A percentile compares a stretch with the other conserved stretches of the same genome.
Conservation (phyloP, 176 grass and related monocot genomes). For the Avena atlantica region DNA sequence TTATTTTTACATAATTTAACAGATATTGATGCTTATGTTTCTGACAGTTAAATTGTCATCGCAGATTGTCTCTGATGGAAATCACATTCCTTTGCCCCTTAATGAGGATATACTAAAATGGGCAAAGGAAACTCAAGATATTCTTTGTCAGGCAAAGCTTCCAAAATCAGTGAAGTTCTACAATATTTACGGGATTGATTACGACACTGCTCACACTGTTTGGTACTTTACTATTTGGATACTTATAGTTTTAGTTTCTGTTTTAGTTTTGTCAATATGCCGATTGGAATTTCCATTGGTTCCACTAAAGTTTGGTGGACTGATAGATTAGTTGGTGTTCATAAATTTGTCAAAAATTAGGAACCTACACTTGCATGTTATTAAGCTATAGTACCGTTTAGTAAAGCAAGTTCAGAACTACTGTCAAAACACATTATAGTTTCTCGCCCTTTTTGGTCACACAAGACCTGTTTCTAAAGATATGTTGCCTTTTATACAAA, state of each 20-base stretch:
- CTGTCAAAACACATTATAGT: neutral
- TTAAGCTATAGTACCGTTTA: conserved; percentile 1
- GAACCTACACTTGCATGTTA: neutral
- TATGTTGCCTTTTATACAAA: neutral
- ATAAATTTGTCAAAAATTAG: conserved; percentile 25
- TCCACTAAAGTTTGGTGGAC: neutral
- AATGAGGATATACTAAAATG: conserved; percentile 83
- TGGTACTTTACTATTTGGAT: conserved; percentile 55
- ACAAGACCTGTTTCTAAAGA: neutral
- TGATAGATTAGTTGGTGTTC: neutral
- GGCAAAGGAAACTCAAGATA: conserved; percentile 88
- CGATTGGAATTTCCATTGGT: neutral
- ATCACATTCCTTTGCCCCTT: conserved; percentile 74
- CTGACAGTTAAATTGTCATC: conserved; percentile 40
- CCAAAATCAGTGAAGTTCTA: conserved; percentile 93
- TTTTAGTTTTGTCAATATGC: conserved; percentile 7
- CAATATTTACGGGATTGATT: conserved; percentile 88
- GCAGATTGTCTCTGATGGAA: conserved; percentile 73
- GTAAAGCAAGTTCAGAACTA: neutral
- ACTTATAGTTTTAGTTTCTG: conserved; percentile 3
- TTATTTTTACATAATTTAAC: neutral
- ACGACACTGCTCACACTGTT: conserved; percentile 81
- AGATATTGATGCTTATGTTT: conserved; percentile 23
- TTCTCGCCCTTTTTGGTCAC: neutral
- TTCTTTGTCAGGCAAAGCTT: conserved; percentile 77